These are phyloP conservation scores for Fusarium sublunatum DNA, from an alignment of 2,329 filamentous ascomycete species.

Conservation along the genomic window DNA sequence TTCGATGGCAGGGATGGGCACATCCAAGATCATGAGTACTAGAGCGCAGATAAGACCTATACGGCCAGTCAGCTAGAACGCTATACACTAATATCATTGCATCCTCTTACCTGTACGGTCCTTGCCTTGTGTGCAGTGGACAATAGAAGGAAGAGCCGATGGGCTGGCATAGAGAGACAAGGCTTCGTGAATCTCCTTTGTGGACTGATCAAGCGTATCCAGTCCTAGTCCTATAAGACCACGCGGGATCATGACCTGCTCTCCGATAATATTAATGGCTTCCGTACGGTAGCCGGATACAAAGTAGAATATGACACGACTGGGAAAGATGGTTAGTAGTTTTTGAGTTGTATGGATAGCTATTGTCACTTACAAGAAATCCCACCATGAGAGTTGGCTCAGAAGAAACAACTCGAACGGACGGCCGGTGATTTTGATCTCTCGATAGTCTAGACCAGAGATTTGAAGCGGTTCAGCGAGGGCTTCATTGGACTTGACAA, in stretches of 20 bases:
- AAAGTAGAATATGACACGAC: constrained; percentile 68
- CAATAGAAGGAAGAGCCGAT: constrained; percentile 69
- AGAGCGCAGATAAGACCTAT: constrained; percentile 79
- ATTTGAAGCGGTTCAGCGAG: constrained; percentile 70
- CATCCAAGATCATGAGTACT: constrained; percentile 70
- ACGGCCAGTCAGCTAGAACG: not conserved
- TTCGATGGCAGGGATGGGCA: constrained; percentile 70
- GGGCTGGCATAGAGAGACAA: constrained; percentile 47
- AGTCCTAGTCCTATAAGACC: constrained; percentile 77
- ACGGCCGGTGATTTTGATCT: constrained; percentile 79
- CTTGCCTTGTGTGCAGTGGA: constrained; percentile 92
- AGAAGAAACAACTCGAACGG: constrained; percentile 76
- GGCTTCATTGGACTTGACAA: constrained; percentile 57
- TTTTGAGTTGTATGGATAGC: not conserved
- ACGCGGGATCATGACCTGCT: constrained; percentile 76
- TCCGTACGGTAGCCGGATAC: constrained; percentile 73
- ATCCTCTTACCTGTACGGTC: constrained; percentile 65
- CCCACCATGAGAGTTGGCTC: constrained; percentile 74
- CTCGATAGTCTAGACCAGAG: constrained; percentile 69
- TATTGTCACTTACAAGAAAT: constrained; percentile 64
- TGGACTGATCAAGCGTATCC: constrained; percentile 76
- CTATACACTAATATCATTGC: no score
- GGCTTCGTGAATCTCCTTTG: constrained; percentile 64
- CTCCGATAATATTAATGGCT: constrained; percentile 76
- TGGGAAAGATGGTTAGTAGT: constrained; percentile 23